Evolutionary conservation across 805 yeast genomes (phyloP).

Genomic region (Metschnikowia proteae): DNA sequence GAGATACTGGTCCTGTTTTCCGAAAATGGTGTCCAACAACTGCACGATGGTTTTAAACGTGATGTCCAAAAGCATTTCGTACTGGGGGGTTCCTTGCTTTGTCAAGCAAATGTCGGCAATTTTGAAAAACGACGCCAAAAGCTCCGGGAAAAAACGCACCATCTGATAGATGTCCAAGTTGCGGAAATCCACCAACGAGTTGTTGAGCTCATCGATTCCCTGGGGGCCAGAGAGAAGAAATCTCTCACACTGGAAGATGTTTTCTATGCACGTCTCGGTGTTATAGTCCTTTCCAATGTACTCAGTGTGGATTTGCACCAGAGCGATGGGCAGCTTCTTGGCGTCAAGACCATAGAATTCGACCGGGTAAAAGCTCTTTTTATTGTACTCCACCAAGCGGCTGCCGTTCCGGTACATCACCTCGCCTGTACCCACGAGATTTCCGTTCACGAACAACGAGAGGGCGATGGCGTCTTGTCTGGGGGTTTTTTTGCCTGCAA

Average conservation of each 20-base stretch:
- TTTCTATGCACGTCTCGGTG: conserved; percentile 51
- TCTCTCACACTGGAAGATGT: conserved; percentile 51
- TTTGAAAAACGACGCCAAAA: conserved; percentile 38
- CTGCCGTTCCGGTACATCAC: conserved; percentile 48
- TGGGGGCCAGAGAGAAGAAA: conserved; percentile 40
- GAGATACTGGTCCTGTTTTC: conserved; percentile 61
- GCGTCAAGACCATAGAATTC: conserved; percentile 41
- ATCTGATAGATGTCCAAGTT: conserved; percentile 52
- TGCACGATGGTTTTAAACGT: conserved; percentile 57
- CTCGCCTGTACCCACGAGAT: conserved; percentile 55
- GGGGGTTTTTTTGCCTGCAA: conserved; percentile 29
- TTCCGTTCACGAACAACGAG: conserved; percentile 60
- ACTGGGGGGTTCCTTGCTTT: conserved; percentile 23
- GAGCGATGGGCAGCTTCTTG: conserved; percentile 37
- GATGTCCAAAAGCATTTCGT: conserved; percentile 32
- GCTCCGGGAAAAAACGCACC: conserved; percentile 58
- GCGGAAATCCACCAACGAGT: conserved; percentile 47
- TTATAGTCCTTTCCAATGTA: conserved; percentile 70
- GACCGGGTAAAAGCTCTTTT: conserved; percentile 39
- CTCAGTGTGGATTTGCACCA: conserved; percentile 52
- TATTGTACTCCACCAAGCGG: conserved; percentile 45
- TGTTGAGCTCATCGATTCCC: conserved; percentile 44
- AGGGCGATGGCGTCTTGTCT: conserved; percentile 54
- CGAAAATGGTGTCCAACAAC: conserved; percentile 58
- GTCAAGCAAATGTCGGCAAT: conserved; percentile 28